Percentiles rank a stretch among this genome's conserved stretches.
phyloP scores from a whole-genome alignment of 768 basidiomycete species.

The Pulveroboletus frians region DNA sequence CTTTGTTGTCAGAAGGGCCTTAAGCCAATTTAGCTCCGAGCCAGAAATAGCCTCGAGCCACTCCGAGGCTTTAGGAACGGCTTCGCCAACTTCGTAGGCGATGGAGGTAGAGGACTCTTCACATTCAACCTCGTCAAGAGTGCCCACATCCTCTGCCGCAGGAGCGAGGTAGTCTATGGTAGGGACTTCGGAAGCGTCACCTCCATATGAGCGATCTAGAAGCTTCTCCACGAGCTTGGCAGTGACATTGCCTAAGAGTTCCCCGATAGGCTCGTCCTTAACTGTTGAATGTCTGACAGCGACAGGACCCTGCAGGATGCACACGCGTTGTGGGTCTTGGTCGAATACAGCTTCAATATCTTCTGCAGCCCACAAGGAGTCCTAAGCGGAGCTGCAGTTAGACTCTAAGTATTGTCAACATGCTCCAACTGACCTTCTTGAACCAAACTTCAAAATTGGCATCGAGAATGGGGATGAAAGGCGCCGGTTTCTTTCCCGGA shows the following conservation, averaged over 20 bases:
- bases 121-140: slow-evolving; percentile 39
- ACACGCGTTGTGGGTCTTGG: slow-evolving; percentile 96
- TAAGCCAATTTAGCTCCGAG: slow-evolving; percentile 75
- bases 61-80: slow-evolving; percentile 53
- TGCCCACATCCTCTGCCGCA: slow-evolving; percentile 34
- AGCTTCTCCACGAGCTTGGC: slow-evolving; percentile 70
- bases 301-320: slow-evolving; percentile 95
- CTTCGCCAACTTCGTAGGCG: slow-evolving; percentile 45
- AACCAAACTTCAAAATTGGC: slow-evolving; percentile 97
- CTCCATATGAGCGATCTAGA: slow-evolving; percentile 70
- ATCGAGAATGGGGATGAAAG: slow-evolving; percentile 96
- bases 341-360: slow-evolving; percentile 99
- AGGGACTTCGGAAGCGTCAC: slow-evolving; percentile 73
- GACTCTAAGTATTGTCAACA: slow-evolving; percentile 1
- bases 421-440: slow-evolving; percentile 69
- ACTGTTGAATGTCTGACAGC: slow-evolving; percentile 81
- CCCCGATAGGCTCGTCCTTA: slow-evolving; percentile 93
- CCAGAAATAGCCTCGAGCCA: slow-evolving; percentile 90
- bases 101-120: slow-evolving; percentile 41
- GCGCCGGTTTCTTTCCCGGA: slow-evolving; percentile 96
- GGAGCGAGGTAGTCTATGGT: slow-evolving; percentile 79
- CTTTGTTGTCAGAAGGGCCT: slow-evolving; percentile 74
- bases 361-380: slow-evolving; percentile 96
- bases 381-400: slow-evolving; percentile 40
- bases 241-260: slow-evolving; percentile 87